Evolutionary conservation across 345 rosid species (phyloP), one percentile per base, ranked within the genome.

Genomic region (Nasturtium officinale): DNA sequence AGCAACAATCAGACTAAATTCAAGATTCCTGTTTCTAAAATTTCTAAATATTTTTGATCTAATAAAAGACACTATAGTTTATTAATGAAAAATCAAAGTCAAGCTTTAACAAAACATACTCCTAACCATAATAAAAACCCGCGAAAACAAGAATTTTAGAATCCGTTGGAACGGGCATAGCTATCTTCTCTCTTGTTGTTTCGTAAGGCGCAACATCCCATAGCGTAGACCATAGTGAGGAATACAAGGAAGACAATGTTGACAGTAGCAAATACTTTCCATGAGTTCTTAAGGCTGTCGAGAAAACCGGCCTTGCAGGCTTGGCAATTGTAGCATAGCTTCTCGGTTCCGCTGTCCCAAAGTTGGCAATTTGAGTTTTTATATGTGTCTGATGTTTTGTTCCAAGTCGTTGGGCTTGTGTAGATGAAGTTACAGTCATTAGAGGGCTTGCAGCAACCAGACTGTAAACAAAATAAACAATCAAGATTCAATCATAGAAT

Each of bases 361-460:
- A 69, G 10, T 13, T 1, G 7, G 58, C 98, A 94, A 79, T 94
- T 96, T 0, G 87, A 32, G 71, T 90, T 87, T 55, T 78, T 51
- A 13, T 26, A 57, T 66, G 16, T 43, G 8, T 25, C 69, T 37
- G 15, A 3, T 9, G 69, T 23, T 51, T 63, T 57, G 51, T 71
- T 86, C 98, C 98, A 94, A 47, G n/a, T 69, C 3, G 84, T 87
- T 50, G 96, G 95, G 52, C 52, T 69, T 43, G 48, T 78, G 56
- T 87, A 94, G 11, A 65, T 67, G 78, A 82, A 94, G 29, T 74
- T 82, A 73, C 98, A 94, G 73, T 81, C 90, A 60, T 81, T 78
- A 3, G 97, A 80, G 16, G 97, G 96, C 85, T 89, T 93, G 75
- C 98, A 94, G 87, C 96, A 94, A 40, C 97, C 97, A 71, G 97